Conservation (phyloP, 495 filamentous ascomycete species). For the Bacidia rubella region DNA sequence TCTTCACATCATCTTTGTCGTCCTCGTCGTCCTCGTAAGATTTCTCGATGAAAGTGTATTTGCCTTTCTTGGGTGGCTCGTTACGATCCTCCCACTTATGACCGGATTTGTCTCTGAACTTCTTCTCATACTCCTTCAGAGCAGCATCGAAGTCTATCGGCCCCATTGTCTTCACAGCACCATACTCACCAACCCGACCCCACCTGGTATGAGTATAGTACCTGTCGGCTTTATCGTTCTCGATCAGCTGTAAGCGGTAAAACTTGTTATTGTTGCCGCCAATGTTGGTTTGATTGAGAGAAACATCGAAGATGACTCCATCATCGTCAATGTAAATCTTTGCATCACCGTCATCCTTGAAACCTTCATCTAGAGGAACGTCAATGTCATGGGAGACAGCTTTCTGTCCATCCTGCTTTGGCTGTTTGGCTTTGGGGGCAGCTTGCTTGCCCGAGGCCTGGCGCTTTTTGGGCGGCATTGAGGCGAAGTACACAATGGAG, state of each 20-base stretch:
- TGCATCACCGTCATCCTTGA: conserved; percentile 26
- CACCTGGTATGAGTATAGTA: conserved; percentile 56
- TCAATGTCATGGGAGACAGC: conserved; percentile 26
- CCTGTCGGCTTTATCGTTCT: conserved; percentile 5
- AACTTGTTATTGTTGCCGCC: conserved; percentile 52
- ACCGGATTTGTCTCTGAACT: conserved; percentile 71
- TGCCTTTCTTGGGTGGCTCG: conserved; percentile 37
- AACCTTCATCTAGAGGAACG: conserved; percentile 40
- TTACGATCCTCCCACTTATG: conserved; percentile 48
- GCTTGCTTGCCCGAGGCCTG: conserved; percentile 12
- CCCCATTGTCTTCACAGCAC: conserved; percentile 40
- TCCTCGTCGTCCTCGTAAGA: conserved; percentile 56
- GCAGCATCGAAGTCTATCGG: conserved; percentile 32
- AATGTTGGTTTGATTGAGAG: conserved; percentile 36
- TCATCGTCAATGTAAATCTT: conserved; percentile 50
- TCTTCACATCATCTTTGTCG: conserved; percentile 25
- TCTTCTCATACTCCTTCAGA: conserved; percentile 45
- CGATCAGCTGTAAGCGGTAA: conserved; percentile 17
- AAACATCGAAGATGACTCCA: conserved; percentile 47
- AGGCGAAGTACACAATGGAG: neutral
- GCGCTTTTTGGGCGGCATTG: conserved; percentile 19
- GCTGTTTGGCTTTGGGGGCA: conserved; percentile 13
- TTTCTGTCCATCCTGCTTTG: conserved; percentile 31
- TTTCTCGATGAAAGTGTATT: conserved; percentile 67
- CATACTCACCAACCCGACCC: conserved; percentile 66